phyloP scores from a whole-genome alignment of 441 rosid genomes.

The Isatis lusitanica region DNA sequence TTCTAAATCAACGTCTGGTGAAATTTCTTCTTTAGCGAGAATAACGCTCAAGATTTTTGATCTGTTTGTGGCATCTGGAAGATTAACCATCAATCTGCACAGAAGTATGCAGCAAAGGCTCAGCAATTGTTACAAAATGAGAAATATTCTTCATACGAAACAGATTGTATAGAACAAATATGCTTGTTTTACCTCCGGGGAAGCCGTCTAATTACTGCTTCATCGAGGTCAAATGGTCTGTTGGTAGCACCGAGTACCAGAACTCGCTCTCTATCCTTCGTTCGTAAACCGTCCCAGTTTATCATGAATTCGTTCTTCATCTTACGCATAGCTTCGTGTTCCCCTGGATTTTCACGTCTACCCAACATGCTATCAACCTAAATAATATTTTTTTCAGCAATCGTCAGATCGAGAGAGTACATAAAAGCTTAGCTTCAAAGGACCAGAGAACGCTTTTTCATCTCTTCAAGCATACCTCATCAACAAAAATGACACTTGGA shows the following conservation, averaged over 20 bases:
- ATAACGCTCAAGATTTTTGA: slow-evolving; percentile 79
- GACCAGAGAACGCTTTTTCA: background rate
- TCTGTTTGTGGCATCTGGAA: slow-evolving; percentile 88
- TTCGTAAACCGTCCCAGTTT: slow-evolving; percentile 97
- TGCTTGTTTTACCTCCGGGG: slow-evolving; percentile 69
- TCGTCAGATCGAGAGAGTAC: slow-evolving; percentile 9
- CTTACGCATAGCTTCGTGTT: slow-evolving; percentile 99
- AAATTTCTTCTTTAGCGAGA: slow-evolving; percentile 86
- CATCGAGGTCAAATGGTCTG: slow-evolving; percentile 98
- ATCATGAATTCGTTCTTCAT: slow-evolving; percentile 99
- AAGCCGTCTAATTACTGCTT: slow-evolving; percentile 98
- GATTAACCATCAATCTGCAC: slow-evolving; percentile 94
- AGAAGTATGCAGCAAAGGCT: background rate
- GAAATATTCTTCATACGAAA: background rate
- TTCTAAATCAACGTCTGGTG: slow-evolving; percentile 70
- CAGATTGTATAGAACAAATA: background rate
- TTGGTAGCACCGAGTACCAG: slow-evolving; percentile 97
- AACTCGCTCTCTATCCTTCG: slow-evolving; percentile 94
- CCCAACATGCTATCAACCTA: slow-evolving; percentile 99
- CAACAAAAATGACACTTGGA: slow-evolving; percentile 93
- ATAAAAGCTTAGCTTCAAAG: background rate
- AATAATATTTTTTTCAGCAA: slow-evolving; percentile 1
- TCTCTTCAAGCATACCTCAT: slow-evolving; percentile 68
- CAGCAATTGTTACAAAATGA: background rate
- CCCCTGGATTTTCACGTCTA: slow-evolving; percentile 98